Evolutionary conservation across 2,329 filamentous ascomycete species (phyloP), one percentile per base, ranked within the genome.

Genomic region (Leptographium radiaticola): DNA sequence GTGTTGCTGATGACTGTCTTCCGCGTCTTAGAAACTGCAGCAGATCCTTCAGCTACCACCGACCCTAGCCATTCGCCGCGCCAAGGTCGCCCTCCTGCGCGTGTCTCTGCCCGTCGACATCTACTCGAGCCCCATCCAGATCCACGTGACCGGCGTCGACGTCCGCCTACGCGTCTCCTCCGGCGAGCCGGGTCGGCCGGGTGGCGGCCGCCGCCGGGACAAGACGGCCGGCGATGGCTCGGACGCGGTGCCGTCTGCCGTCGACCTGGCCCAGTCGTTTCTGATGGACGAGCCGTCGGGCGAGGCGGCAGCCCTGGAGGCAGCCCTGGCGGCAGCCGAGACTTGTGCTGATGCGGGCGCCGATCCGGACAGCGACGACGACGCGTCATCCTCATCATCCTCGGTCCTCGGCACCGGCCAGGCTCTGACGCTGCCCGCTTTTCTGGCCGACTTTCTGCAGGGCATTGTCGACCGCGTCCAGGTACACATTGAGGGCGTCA

Each of bases 81-180:
- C 91, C 54, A 83, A 82, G 59, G 81, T 95, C 52, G 71, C 86
- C 3, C 74, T 86, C 8, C 78, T 97, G 30, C 85, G 86, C 62
- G 73, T 96, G 53, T 94, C 86, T 9, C 77, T 97, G 51, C 89
- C 91, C 13, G 84, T 93, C 65, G 88, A 96, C 67, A 84, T 96
- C 59, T 89, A 90, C 67, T 85, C 82, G 52, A 90, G 85, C 60
- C 84, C 88, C 33, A 94, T 97, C 64, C 74, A 79, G 34, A 80
- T 91, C 62, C 87, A 95, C 64, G 77, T 91, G 25, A 82, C 91
- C 61, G 89, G 89, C 20, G 80, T 96, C 57, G 80, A 90, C 59
- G 76, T 94, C 36, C 77, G 82, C 56, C 63, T 87, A 30, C 75
- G 75, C 60, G 72, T 88, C 61, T 71, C 61, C 1, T 62, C 70